phyloP scores from a whole-genome alignment of 768 basidiomycete species.

The Tricholoma hemisulphureum region DNA sequence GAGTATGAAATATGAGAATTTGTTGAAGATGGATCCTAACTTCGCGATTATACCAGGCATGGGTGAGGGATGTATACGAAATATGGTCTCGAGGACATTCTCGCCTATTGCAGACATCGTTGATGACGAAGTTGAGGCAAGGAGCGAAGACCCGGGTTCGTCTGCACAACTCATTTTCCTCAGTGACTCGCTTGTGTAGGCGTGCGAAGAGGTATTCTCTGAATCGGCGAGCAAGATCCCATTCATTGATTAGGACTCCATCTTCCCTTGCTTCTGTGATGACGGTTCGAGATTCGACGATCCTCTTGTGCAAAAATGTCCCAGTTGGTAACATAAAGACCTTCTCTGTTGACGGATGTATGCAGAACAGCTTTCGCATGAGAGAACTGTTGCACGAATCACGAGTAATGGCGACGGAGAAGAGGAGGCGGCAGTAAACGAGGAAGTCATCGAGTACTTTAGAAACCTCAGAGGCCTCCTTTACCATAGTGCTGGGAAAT shows the following conservation, averaged over 20 bases:
- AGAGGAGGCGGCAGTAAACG: slow-evolving; percentile 33
- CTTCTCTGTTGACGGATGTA: slow-evolving; percentile 3
- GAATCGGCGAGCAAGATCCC: slow-evolving; percentile 24
- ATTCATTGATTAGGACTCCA: slow-evolving; percentile 8
- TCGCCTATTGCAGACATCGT: slow-evolving; percentile 28
- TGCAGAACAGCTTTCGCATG: background rate
- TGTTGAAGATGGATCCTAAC: slow-evolving; percentile 48
- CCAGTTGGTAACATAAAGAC: background rate
- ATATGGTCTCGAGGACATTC: slow-evolving; percentile 41
- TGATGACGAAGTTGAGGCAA: slow-evolving; percentile 36
- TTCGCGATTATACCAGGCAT: slow-evolving; percentile 40
- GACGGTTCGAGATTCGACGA: background rate
- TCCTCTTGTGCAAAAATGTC: background rate
- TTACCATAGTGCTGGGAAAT: slow-evolving; percentile 24
- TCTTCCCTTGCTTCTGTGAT: background rate
- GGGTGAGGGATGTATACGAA: slow-evolving; percentile 13
- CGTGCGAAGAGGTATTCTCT: slow-evolving; percentile 21
- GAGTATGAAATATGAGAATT: slow-evolving; percentile 43
- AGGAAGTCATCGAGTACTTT: slow-evolving; percentile 33
- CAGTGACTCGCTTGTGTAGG: slow-evolving; percentile 26
- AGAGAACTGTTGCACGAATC: slow-evolving; percentile 1
- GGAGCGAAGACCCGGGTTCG: slow-evolving; percentile 32
- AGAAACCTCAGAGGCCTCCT: slow-evolving; percentile 25
- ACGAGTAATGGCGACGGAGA: slow-evolving; percentile 9
- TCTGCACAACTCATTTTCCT: slow-evolving; percentile 34